Base-by-base conservation (phyloP, 768 basidiomycete genomes). In the Kwoniella mangroviensis region DNA sequence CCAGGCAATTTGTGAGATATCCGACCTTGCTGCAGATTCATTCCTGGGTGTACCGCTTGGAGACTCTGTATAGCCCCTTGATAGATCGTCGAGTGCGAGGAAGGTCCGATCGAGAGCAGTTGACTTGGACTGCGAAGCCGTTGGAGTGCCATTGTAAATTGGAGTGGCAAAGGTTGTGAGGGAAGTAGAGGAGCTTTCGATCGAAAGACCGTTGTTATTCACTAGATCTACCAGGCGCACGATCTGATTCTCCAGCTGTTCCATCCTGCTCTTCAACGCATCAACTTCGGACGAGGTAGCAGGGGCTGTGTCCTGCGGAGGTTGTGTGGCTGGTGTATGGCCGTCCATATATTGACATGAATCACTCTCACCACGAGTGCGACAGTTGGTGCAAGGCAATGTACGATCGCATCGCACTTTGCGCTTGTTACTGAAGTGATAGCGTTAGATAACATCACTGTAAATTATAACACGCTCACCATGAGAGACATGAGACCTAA, bases 321-420 rank as follows among this genome's bases (percentile, higher is more conserved):
- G 34, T 21, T 10, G 34, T 34, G 34, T 26, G 26, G 53, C 42
- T 28, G 53, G 63, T 28, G 28, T 17, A 49, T 43, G 34, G 21
- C 65, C 65, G 12, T 56, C 55, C 54, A 57, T 58, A 43, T 66
- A 66, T 45, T 56, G 28, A 55, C 65, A 66, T 19, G 42, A 43
- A 57, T 58, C 21, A 22, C 22, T 17, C 41, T 66, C 65, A n/a
- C 54, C 42, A 13, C 65, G 54, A 15, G 41, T 41, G 6, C 65
- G 54, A 66, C 65, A 66, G 13, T 58, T 56, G 26, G 15, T 57
- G 22, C 65, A 66, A 3, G 65, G 65, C 26, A 41, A 45, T 5
- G 65, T 66, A 19, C 56, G 55, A 34, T 66, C 65, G 28, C 65
- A 66, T 58, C 41, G 57, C 26, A 66, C 65, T 55, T 66, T 66